Conservation (phyloP, 768 basidiomycete species). For the Tylopilus subfusipes region DNA sequence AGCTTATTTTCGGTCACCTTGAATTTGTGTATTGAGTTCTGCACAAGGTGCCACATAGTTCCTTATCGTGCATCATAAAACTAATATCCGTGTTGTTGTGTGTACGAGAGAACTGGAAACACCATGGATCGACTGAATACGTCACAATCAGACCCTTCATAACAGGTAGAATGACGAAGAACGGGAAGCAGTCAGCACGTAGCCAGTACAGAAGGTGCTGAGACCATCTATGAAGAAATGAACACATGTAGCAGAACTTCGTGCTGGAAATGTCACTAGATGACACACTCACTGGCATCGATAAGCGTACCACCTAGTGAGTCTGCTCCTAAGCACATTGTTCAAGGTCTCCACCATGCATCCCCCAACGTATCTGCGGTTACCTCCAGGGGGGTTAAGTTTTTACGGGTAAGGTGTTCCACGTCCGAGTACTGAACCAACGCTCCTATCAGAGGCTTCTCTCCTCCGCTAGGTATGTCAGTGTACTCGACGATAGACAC, state of each 20-base stretch:
- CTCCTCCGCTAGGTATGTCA: constrained; percentile 21
- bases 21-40: constrained; percentile 2
- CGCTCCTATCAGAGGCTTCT: constrained; percentile 23
- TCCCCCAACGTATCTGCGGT: constrained; percentile 47
- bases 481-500: constrained; percentile 55
- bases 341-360: constrained; percentile 4
- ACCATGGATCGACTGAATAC: neutral
- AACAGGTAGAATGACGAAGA: neutral
- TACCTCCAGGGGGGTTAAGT: constrained; percentile 32
- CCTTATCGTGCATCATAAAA: constrained; percentile 36
- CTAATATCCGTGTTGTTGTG: neutral
- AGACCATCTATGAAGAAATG: neutral
- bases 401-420: constrained; percentile 41
- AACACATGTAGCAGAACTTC: neutral
- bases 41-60: constrained; percentile 57
- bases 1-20: constrained; percentile 18
- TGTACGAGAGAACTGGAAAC: neutral
- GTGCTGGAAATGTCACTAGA: neutral
- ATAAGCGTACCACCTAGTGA: no score
- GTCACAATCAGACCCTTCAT: neutral
- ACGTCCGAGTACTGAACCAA: constrained; percentile 52
- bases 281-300: neutral
- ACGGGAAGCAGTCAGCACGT: neutral
- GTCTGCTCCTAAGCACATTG: neutral
- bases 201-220: neutral